Base-by-base conservation (phyloP, 2,329 filamentous ascomycete species). In the Monilinia aucupariae region DNA sequence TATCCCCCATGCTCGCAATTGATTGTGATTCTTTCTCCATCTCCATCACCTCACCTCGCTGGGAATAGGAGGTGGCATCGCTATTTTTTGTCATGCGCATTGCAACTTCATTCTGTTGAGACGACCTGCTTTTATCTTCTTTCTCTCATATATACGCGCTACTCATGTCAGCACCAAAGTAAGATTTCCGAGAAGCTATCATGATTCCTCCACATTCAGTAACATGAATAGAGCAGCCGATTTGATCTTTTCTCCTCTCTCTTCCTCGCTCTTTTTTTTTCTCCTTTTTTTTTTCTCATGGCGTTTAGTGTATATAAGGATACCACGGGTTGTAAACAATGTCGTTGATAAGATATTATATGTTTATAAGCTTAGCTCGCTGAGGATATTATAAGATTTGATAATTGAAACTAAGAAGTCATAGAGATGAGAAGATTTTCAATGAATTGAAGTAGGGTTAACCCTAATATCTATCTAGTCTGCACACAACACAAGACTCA, bases 271-370 rank as follows among this genome's bases (percentile, higher is more conserved):
- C 34, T 13, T 37, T 37, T 37, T 37, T 13, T 37, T 12, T 13
- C 13, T 8, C 34, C 34, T 37, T 39, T 39, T 39, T 12, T 41
- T 17, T 25, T 15, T n/a, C 47, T 9, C 7, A 45, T 9, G 59
- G 59, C 49, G 59, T 61, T 61, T 15, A 27, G 49, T 61, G 59
- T 34, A 61, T 37, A 39, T 39, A 27, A 49, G 49, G 17, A 61
- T 61, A 61, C 59, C 59, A 54, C 27, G 59, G 59, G 59, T 25
- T 34, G 8, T 25, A 1, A 30, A 47, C 8, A 20, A 37, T 30
- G 59, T 49, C 59, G 49, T 61, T 54, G 7, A 22, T n/a, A 53
- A 61, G 27, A 61, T 55, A 17, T 37, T 37, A 32, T 34, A 43
- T 43, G 13, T 53, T 43, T 17, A 56, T 56, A 56, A 13, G 22